Base-by-base conservation (phyloP, 2,329 filamentous ascomycete species). In the Sporothrix brasiliensis region DNA sequence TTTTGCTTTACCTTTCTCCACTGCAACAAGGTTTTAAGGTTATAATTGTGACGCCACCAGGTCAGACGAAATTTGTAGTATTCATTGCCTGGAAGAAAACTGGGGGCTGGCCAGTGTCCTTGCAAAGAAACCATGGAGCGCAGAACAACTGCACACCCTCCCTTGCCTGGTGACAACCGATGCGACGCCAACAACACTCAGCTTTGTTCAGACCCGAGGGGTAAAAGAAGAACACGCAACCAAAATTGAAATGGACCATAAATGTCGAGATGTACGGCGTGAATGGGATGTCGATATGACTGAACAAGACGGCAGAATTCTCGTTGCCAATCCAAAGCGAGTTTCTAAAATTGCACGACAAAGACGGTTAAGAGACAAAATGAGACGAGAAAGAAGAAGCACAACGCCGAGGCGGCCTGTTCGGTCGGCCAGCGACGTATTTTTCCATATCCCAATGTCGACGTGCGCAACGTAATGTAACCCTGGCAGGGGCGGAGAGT, bases 151-250 rank as follows among this genome's bases (percentile, higher is more conserved):
- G 34, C 6, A 7, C 6, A 34, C 34, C 4, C n/a, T 61, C 14
- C 60, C 41, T 63, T 63, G 14, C 24, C 41, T 49, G 9, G 19
- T 49, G 49, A 30, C 60, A 16, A 50, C 44, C 61, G 24, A 50
- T 65, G 50, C 61, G 44, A 21, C 58, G 13, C 2, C 21, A 19
- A 44, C n/a, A 11, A 24, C 4, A 34, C 34, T 50, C 44, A 65
- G 61, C 44, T 44, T 50, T 65, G 61, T 44, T 50, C 2, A 30
- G 44, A 16, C 58, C 44, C 24, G 34, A 65, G 44, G 44, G 60
- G 34, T 50, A 14, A 50, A 34, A 50, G 24, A 24, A 24, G 24
- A n/a, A 24, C 21, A 63, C 30, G 30, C 6, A 39, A 30, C 24
- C 10, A 7, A 27, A 3, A 34, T 10, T 41, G 30, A 50, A 50